Evolutionary conservation across 345 rosid genomes (phyloP).

Genomic region (Hibiscus syriacus): DNA sequence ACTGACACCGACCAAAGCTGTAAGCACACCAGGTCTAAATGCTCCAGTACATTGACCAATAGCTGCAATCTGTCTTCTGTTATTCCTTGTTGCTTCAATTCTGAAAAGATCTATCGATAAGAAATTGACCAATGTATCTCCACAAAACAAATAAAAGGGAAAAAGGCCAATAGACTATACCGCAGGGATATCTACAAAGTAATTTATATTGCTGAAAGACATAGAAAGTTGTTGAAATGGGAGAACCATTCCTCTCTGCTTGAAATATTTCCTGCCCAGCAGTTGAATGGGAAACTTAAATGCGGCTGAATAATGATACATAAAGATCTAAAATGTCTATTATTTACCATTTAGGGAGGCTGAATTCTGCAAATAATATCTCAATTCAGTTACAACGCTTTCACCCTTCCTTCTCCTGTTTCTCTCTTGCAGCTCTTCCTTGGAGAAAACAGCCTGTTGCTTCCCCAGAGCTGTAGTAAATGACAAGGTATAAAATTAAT

Average conservation of each 20-base stretch:
- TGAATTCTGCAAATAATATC: conserved; percentile 76
- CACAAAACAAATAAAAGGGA: background rate
- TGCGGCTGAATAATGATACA: background rate
- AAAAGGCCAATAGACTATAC: conserved; percentile 35
- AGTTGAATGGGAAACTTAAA: conserved; percentile 10
- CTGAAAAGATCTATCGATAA: conserved; percentile 32
- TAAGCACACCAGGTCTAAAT: conserved; percentile 85
- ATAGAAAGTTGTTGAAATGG: conserved; percentile 94
- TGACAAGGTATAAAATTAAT: background rate
- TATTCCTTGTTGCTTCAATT: conserved; percentile 85
- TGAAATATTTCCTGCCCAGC: conserved; percentile 66
- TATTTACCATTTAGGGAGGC: conserved; percentile 58
- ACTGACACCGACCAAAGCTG: conserved; percentile 95
- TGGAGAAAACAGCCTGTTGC: conserved; percentile 82
- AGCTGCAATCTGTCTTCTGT: conserved; percentile 76
- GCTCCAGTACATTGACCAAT: conserved; percentile 91
- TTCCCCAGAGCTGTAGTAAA: conserved; percentile 60
- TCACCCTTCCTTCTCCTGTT: conserved; percentile 79
- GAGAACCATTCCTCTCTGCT: conserved; percentile 96
- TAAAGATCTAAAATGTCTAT: conserved; percentile 10
- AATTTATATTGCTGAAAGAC: conserved; percentile 82
- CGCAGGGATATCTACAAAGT: conserved; percentile 84
- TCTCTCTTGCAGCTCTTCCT: conserved; percentile 80
- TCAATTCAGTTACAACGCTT: conserved; percentile 59
- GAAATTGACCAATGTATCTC: conserved; percentile 12